phyloP scores from a whole-genome alignment of 2,329 filamentous ascomycete species.

The Exophiala xenobiotica region DNA sequence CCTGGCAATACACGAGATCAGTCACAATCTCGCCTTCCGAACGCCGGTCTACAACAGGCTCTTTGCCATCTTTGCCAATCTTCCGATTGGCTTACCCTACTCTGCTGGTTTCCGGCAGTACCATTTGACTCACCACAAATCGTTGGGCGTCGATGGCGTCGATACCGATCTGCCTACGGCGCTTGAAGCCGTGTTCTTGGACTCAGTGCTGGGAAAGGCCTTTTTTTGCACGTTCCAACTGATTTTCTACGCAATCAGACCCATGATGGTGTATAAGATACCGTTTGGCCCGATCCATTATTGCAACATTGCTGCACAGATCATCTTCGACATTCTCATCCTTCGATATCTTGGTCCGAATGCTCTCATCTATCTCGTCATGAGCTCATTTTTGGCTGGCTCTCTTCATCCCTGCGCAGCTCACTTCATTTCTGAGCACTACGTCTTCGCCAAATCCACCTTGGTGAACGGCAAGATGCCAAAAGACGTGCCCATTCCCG shows the following conservation, averaged over 20 bases:
- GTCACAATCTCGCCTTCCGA: slow-evolving; percentile 92
- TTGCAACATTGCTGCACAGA: slow-evolving; percentile 75
- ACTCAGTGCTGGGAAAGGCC: slow-evolving; percentile 89
- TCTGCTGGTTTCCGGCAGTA: slow-evolving; percentile 96
- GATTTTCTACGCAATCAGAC: slow-evolving; percentile 94
- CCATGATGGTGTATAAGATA: slow-evolving; percentile 89
- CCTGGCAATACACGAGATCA: slow-evolving; percentile 97
- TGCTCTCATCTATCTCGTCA: slow-evolving; percentile 76
- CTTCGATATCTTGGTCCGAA: slow-evolving; percentile 60
- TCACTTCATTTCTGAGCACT: slow-evolving; percentile 98
- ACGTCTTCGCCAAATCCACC: slow-evolving; percentile 62
- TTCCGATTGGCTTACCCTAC: slow-evolving; percentile 94
- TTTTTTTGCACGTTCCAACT: slow-evolving; percentile 99
- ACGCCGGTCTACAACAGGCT: slow-evolving; percentile 76
- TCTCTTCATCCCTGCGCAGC: slow-evolving; percentile 91
- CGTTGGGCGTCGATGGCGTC: slow-evolving; percentile 89
- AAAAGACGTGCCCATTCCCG: slow-evolving; percentile 61
- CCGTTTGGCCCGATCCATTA: slow-evolving; percentile 83
- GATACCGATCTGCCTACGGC: slow-evolving; percentile 94
- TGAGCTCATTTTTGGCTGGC: slow-evolving; percentile 90
- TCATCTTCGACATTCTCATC: slow-evolving; percentile 73
- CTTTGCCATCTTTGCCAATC: slow-evolving; percentile 88
- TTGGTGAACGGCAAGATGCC: slow-evolving; percentile 37
- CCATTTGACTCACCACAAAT: slow-evolving; percentile 98
- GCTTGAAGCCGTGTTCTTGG: slow-evolving; percentile 85